Base-by-base conservation (phyloP, 768 basidiomycete genomes). In the Lactifluus piperatus region DNA sequence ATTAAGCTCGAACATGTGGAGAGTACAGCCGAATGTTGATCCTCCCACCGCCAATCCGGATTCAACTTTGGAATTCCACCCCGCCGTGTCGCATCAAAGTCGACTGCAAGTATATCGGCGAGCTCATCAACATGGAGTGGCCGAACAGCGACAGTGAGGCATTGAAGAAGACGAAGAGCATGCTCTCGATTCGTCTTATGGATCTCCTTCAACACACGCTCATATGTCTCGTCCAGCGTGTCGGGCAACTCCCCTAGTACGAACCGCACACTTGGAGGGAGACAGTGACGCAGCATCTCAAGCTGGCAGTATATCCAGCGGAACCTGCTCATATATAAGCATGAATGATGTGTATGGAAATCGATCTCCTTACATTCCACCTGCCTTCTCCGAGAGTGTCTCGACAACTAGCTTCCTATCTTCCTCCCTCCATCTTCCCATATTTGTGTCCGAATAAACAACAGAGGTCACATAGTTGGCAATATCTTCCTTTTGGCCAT, bases 1-100 rank as follows among this genome's bases (percentile, higher is more conserved):
- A 60, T 18, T 11, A 60, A 34, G 26, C 58, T 60, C 1, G 58
- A 60, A 29, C 58, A 60, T 1, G 48, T 50, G 1, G 58, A 60
- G 16, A 55, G 41, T 3, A 60, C 49, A 1, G 53, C 54, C 16
- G 29, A 13, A 2, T 56, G 46, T 8, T 29, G 48, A 24, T 60
- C 54, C 4, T 34, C 26, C 20, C 39, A 45, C 8, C 51, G 48
- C 58, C 58, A 36, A 36, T 56, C 24, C 1, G 36, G 6, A 14
- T 57, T 32, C 22, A 26, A 36, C 9, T 30, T 39, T 9, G 60
- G 57, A 26, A 51, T 36, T 5, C 30, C 30, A 22, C 24, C 43
- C 8, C 24, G 20, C 3, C 1, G 18, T 3, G 29, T 22, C 5
- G 57, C n/a, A n/a, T 52, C 29, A 18, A 62, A 62, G 37, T 59